Percentiles rank a stretch among this genome's conserved stretches.
These are phyloP conservation scores for Radiomyces spectabilis DNA, from an alignment of 192 early-diverging fungal genomes.

Conservation along the genomic window DNA sequence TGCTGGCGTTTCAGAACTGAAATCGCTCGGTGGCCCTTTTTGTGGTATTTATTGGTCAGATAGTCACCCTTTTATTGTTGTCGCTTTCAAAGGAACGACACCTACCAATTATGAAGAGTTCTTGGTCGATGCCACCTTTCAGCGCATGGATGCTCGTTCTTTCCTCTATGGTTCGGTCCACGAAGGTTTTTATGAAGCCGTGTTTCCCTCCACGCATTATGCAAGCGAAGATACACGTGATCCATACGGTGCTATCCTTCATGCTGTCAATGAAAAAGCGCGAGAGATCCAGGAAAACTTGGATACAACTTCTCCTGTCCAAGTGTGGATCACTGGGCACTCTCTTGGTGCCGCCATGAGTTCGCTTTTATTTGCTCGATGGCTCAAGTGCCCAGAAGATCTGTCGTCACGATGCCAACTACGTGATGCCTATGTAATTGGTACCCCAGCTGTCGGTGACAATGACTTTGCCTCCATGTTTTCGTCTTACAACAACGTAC, in stretches of 20 bases:
- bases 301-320: slow-evolving; percentile 19
- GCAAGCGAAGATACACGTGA: slow-evolving; percentile 21
- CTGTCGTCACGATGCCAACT: slow-evolving; percentile 8
- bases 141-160: slow-evolving; percentile 38
- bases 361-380: slow-evolving; percentile 32
- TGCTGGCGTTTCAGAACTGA: slow-evolving; percentile 37
- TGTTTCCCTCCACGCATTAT: slow-evolving; percentile 30
- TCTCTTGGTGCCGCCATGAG: slow-evolving; percentile 43
- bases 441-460: slow-evolving; percentile 38
- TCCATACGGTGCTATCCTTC: slow-evolving; percentile 35
- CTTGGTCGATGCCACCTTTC: slow-evolving; percentile 36
- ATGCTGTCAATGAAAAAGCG: slow-evolving; percentile 23
- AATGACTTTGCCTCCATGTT: slow-evolving; percentile 37
- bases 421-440: slow-evolving; percentile 40
- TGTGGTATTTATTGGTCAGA: slow-evolving; percentile 38
- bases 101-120: slow-evolving; percentile 42
- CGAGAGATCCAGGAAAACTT: slow-evolving; percentile 10
- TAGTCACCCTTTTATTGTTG: slow-evolving; percentile 34
- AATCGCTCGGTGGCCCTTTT: slow-evolving; percentile 39
- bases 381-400: slow-evolving; percentile 25
- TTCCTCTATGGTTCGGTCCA: slow-evolving; percentile 45
- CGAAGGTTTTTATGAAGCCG: slow-evolving; percentile 42
- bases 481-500: slow-evolving; percentile 14
- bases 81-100: slow-evolving; percentile 44
- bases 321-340: slow-evolving; percentile 48